A percentile compares a stretch with the other conserved stretches of the same genome.
Evolutionary conservation across 2,329 filamentous ascomycete genomes (phyloP).

Genomic region (Zarea fungicola): DNA sequence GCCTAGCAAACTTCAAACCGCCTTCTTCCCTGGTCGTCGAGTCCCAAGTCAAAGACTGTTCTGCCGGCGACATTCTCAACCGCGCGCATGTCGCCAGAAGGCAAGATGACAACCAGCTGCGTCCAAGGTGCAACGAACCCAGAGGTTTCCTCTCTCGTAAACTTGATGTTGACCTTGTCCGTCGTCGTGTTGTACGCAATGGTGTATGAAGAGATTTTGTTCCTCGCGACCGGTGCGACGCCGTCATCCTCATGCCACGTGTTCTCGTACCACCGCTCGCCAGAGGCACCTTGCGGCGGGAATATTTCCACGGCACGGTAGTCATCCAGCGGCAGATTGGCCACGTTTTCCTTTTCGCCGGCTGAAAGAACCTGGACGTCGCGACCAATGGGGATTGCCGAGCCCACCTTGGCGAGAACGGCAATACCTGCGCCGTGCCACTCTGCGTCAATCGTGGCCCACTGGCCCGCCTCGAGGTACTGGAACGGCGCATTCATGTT

Average conservation of each 20-base stretch:
- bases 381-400: constrained; percentile 34
- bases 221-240: constrained; percentile 25
- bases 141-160: constrained; percentile 25
- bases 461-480: constrained; percentile 42
- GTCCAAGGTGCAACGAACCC: constrained; percentile 32
- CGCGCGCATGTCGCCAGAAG: constrained; percentile 24
- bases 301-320: constrained; percentile 40
- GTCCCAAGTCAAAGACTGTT: constrained; percentile 13
- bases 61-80: constrained; percentile 14
- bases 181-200: constrained; percentile 22
- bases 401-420: constrained; percentile 33
- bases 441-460: constrained; percentile 35
- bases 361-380: constrained; percentile 32
- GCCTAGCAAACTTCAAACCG: constrained; percentile 19
- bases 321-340: constrained; percentile 35
- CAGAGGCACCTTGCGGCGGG: constrained; percentile 24
- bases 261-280: constrained; percentile 23
- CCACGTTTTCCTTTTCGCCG: constrained; percentile 32
- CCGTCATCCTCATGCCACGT: constrained; percentile 37
- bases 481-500: constrained; percentile 59
- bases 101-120: constrained; percentile 26
- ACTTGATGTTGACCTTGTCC: constrained; percentile 22
- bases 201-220: constrained; percentile 28
- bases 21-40: constrained; percentile 19
- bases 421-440: constrained; percentile 39